Evolutionary conservation across 2,329 filamentous ascomycete species (phyloP).

Genomic region (Bimuria novae-zelandiae): DNA sequence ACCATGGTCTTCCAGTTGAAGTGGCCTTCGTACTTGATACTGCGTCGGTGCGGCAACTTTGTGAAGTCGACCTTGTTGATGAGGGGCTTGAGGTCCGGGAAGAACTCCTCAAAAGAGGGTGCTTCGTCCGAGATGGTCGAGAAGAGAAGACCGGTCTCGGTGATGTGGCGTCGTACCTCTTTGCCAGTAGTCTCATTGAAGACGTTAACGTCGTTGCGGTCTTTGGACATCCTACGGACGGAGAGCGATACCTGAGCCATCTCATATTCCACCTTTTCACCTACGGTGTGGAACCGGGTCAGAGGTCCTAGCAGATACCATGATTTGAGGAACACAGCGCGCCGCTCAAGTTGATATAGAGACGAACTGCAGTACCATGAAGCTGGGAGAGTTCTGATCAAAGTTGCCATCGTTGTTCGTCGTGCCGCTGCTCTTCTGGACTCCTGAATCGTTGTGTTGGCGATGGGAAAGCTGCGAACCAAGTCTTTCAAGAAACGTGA

Average conservation of each 20-base stretch:
- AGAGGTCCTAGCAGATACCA: conserved; percentile 60
- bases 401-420: conserved; percentile 27
- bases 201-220: conserved; percentile 47
- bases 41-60: conserved; percentile 56
- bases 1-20: conserved; percentile 68
- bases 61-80: conserved; percentile 59
- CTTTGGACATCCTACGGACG: conserved; percentile 44
- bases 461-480: too few relatives aligned
- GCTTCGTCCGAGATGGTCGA: conserved; percentile 55
- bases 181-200: conserved; percentile 38
- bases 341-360: conserved; percentile 56
- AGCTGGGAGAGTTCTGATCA: conserved; percentile 54
- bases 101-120: conserved; percentile 58
- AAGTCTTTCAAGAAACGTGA: too few relatives aligned
- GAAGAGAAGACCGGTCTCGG: conserved; percentile 59
- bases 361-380: conserved; percentile 58
- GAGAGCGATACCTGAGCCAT: conserved; percentile 54
- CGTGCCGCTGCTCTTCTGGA: too few relatives aligned
- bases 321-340: conserved; percentile 57
- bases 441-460: too few relatives aligned
- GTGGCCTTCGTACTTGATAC: conserved; percentile 59
- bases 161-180: conserved; percentile 49
- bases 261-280: conserved; percentile 54
- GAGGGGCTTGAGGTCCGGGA: conserved; percentile 56
- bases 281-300: conserved; percentile 52